These are phyloP conservation scores for Ceratocystis ficicola DNA, from an alignment of 2,329 filamentous ascomycete genomes.

Conservation along the genomic window DNA sequence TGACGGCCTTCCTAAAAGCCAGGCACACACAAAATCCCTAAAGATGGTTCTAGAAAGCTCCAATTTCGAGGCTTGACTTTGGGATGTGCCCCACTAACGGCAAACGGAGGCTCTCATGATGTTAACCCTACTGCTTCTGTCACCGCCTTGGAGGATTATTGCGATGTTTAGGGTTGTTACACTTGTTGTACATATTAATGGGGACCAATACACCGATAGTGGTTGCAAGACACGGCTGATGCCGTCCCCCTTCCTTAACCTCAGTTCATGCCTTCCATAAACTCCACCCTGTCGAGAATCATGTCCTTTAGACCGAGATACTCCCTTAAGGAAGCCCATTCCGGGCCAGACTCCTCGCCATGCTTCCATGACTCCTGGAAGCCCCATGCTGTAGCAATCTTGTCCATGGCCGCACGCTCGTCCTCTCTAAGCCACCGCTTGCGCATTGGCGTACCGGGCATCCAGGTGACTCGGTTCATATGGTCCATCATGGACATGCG, in stretches of 20 bases:
- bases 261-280: slow-evolving; percentile 77
- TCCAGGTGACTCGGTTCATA: slow-evolving; percentile 88
- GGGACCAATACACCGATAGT: not conserved
- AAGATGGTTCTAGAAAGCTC: slow-evolving; percentile 20
- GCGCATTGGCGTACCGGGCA: slow-evolving; percentile 64
- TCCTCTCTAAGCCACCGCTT: slow-evolving; percentile 82
- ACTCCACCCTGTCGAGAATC: slow-evolving; percentile 75
- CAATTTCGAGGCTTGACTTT: slow-evolving; percentile 4
- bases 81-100: slow-evolving; percentile 1
- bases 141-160: not conserved
- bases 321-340: slow-evolving; percentile 78
- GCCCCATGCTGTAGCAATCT: slow-evolving; percentile 78
- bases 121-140: not conserved
- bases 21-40: slow-evolving; percentile 2
- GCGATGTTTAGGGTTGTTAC: not conserved
- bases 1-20: not conserved
- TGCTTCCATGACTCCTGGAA: slow-evolving; percentile 69
- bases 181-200: not conserved
- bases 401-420: slow-evolving; percentile 76
- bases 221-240: not conserved
- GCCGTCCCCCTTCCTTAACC: not conserved
- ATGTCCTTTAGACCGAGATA: slow-evolving; percentile 74
- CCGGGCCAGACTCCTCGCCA: slow-evolving; percentile 80
- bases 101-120: slow-evolving; percentile 2
- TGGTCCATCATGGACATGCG: slow-evolving; percentile 84